Evolutionary conservation across 2,329 filamentous ascomycete genomes (phyloP), one percentile per base, ranked within the genome.

Genomic region (Herpomyces periplanetae): DNA sequence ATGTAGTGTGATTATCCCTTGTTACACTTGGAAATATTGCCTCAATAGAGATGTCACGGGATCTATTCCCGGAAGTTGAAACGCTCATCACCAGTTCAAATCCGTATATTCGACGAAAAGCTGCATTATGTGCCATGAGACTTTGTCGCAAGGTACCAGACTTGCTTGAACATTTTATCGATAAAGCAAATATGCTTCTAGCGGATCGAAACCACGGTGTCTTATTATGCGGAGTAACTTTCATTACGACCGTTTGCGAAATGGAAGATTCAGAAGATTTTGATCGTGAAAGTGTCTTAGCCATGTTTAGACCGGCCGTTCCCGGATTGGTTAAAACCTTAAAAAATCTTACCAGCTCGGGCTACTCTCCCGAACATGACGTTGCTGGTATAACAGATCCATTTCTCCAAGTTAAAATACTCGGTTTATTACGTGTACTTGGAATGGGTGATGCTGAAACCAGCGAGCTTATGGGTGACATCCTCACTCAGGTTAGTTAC

Each of bases 101-200:
- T 37, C 80, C 80, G n/a, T 96, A 96, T 36, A 88, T 96, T 34
- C 56, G 80, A 30, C 57, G 80, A 30, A 96, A 96, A 45, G 80
- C 80, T 8, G 80, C 80, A 3, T 51, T 96, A n/a, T 96, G 80
- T 41, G 80, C 80, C 19, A 96, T 96, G 80, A 57, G 73, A 28
- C 88, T 96, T 48, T 88, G 73, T 43, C 63, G 71, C 31, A 96
- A 96, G 40, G 80, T 96, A 5, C 80, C 84, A 4, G 80, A 96
- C 37, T 44, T 96, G 20, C 69, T 87, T 39, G 84, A 96, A 37
- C 73, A 96, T 40, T 96, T 96, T 34, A 36, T 88, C 22, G 80
- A 96, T 24, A 91, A 91, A 38, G 66, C 75, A 8, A 64, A 80
- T 25, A 50, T 68, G 11, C 48, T 96, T 5, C 45, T 96, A 10